A percentile compares a stretch with the other conserved stretches of the same genome.
These are phyloP conservation scores for Myxozyma monticola DNA, from an alignment of 805 yeast genomes.

Conservation along the genomic window DNA sequence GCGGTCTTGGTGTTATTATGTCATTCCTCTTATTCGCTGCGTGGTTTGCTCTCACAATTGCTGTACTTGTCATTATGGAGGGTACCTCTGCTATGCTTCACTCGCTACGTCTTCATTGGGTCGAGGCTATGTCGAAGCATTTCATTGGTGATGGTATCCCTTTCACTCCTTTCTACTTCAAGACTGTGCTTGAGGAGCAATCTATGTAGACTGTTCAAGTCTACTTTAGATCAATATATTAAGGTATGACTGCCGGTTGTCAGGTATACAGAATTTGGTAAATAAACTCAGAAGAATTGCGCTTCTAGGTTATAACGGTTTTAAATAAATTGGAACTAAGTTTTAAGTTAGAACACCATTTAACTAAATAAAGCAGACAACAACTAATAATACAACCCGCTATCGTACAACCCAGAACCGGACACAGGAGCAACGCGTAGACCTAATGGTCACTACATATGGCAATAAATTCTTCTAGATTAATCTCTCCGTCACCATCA, in stretches of 20 bases:
- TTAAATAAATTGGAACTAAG: no score
- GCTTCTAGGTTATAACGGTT: no score
- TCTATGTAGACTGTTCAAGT: conserved; percentile 7
- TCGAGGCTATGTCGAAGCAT: conserved; percentile 97
- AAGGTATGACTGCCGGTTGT: no score
- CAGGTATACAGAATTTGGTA: no score
- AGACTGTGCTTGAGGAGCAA: conserved; percentile 33
- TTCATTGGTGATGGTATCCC: conserved; percentile 95
- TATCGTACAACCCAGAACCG: no score
- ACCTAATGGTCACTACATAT: conserved; percentile 66
- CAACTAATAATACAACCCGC: neutral
- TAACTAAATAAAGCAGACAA: neutral
- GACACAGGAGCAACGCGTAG: no score
- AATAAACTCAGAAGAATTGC: no score
- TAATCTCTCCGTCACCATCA: conserved; percentile 93
- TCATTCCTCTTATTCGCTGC: conserved; percentile 81
- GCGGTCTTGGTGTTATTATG: conserved; percentile 65
- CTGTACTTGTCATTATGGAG: conserved; percentile 93
- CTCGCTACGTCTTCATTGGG: conserved; percentile 98
- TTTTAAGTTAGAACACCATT: no score
- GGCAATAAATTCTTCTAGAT: conserved; percentile 85
- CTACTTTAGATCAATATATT: neutral
- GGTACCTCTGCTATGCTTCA: conserved; percentile 99
- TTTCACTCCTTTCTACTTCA: conserved; percentile 83
- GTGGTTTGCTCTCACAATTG: conserved; percentile 93